A percentile compares a stretch with the other conserved stretches of the same genome.
Conservation (phyloP, 495 filamentous ascomycete species). For the Daldinia loculata region DNA sequence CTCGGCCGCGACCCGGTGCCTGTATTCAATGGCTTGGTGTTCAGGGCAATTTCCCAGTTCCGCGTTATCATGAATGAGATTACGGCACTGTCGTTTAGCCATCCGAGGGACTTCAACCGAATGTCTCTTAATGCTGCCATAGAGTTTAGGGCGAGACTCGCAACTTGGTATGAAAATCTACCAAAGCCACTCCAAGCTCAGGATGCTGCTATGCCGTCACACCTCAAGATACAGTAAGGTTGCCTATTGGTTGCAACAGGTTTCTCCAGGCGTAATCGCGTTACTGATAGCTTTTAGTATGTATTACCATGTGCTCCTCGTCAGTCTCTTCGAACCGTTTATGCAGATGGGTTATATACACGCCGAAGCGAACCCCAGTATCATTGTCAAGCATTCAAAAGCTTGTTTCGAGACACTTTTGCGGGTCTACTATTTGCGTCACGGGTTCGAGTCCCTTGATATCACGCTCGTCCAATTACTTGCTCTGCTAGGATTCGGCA, state of each 20-base stretch:
- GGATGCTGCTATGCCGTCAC: constrained; percentile 47
- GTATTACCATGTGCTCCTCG: constrained; percentile 30
- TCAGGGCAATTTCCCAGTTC: constrained; percentile 48
- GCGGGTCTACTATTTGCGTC: constrained; percentile 53
- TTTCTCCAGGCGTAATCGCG: not conserved
- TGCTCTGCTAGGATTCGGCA: constrained; percentile 30
- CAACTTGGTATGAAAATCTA: constrained; percentile 43
- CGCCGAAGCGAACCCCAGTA: constrained; percentile 31
- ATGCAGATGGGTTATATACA: constrained; percentile 28
- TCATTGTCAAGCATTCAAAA: constrained; percentile 31
- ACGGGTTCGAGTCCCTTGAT: constrained; percentile 50
- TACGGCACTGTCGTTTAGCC: constrained; percentile 20
- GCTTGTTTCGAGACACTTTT: constrained; percentile 46
- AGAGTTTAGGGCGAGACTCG: constrained; percentile 38
- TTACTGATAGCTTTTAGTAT: constrained; percentile 20
- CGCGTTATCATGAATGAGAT: constrained; percentile 48
- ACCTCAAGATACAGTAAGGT: constrained; percentile 46
- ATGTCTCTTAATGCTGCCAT: constrained; percentile 38
- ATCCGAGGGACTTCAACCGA: constrained; percentile 13
- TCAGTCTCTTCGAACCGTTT: constrained; percentile 35
- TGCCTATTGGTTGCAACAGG: not conserved
- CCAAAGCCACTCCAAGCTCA: constrained; percentile 47
- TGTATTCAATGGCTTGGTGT: constrained; percentile 40
- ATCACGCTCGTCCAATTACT: constrained; percentile 22
- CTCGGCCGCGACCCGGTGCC: constrained; percentile 33